phyloP scores from a whole-genome alignment of 164 flowering plant species.

The Vitis rotundifolia region DNA sequence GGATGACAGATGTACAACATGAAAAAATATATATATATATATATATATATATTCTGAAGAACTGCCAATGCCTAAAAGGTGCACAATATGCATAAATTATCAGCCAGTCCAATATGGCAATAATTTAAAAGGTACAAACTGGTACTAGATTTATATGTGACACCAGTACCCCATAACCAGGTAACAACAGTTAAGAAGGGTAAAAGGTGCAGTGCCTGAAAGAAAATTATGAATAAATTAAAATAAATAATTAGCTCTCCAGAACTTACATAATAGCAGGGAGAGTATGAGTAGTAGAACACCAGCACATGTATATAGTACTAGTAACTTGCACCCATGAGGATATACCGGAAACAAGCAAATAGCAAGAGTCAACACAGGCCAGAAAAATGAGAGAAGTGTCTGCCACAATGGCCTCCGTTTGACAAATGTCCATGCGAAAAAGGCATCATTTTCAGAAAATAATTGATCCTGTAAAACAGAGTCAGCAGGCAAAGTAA shows the following conservation, averaged over 20 bases:
- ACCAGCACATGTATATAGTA: constrained; percentile 90
- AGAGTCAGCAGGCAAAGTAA: not conserved
- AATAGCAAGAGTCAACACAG: constrained; percentile 91
- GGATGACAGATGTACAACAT: too few relatives aligned
- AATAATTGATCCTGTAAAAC: constrained; percentile 83
- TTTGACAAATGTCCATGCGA: constrained; percentile 92
- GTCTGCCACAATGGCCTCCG: constrained; percentile 94
- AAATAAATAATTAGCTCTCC: not conserved
- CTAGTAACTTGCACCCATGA: constrained; percentile 75
- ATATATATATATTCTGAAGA: too few relatives aligned
- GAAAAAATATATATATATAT: too few relatives aligned
- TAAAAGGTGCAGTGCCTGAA: not conserved
- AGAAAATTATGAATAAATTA: not conserved
- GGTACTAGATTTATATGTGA: not conserved
- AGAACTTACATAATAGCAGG: constrained; percentile 66
- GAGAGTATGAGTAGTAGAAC: constrained; percentile 68
- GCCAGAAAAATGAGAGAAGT: constrained; percentile 91
- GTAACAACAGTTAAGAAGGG: not conserved
- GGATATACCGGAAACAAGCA: constrained; percentile 99
- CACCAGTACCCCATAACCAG: not conserved
- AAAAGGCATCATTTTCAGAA: constrained; percentile 94
- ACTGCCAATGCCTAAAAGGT: not conserved
- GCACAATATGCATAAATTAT: not conserved
- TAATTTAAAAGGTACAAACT: not conserved
- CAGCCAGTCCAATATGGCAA: not conserved